Percentiles rank a stretch among this genome's conserved stretches.
phyloP scores from a whole-genome alignment of 225 moss, liverwort and hornwort genomes.

The Pleurozium schreberi region DNA sequence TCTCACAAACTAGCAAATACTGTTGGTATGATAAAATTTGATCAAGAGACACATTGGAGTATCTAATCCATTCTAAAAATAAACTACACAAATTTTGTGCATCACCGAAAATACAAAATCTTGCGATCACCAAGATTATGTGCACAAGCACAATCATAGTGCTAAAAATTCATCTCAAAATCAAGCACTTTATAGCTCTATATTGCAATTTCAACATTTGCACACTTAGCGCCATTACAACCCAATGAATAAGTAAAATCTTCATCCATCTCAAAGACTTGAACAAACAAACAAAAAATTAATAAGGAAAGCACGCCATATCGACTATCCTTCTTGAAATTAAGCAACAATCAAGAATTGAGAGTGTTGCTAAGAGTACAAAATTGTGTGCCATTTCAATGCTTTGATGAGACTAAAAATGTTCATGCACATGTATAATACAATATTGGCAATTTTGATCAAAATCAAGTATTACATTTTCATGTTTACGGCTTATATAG shows the following conservation, averaged over 20 bases:
- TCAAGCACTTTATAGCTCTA: background rate
- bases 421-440: background rate
- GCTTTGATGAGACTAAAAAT: background rate
- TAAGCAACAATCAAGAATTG: background rate
- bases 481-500: background rate
- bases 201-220: background rate
- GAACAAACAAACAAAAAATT: background rate
- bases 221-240: background rate
- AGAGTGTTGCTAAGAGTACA: background rate
- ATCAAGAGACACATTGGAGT: background rate
- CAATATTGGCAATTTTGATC: background rate
- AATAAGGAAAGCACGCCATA: background rate
- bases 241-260: background rate
- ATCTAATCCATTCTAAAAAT: background rate
- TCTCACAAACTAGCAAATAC: background rate
- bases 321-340: background rate
- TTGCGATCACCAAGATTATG: no score
- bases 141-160: background rate
- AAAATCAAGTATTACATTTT: background rate
- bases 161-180: background rate
- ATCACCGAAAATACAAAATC: background rate
- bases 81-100: accelerated
- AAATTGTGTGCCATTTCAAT: background rate
- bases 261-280: background rate
- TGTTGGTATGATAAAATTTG: background rate